Evolutionary conservation across 495 filamentous ascomycete genomes (phyloP), one percentile per base, ranked within the genome.

Genomic region (Penicillium roqueforti): DNA sequence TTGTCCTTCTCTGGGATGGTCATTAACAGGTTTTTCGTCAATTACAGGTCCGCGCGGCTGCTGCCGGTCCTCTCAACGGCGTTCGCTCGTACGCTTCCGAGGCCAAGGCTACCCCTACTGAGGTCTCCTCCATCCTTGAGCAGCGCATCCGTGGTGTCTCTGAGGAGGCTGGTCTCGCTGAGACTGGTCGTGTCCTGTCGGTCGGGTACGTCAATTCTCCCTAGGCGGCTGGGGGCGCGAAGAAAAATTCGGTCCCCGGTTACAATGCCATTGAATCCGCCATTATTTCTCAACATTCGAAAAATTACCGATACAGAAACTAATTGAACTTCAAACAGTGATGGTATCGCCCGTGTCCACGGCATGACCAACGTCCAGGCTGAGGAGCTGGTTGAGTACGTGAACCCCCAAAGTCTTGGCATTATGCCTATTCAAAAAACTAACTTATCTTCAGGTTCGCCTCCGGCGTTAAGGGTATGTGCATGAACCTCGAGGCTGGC

Each of bases 401-500:
- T 88, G 60, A 64, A 51, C 51, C 48, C 39, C 61, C 40, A 58
- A 42, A 58, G 60, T 54, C 57, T 65, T 56, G 60, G 41, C 55
- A 57, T 57, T 51, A 19, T 32, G 52, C 47, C 57, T 40, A 25
- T n/a, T n/a, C n/a, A n/a, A n/a, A 41, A 60, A 59, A 69, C 75
- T 82, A 64, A 77, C 58, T 63, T 66, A 60, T 72, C 47, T 38
- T 58, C 55, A 96, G 93, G 83, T 98, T 98, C 82, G 91, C 93
- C 66, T 98, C 93, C 62, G 93, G 93, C 76, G 93, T 98, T 71
- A 97, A 97, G 85, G 93, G 93, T 75, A 98, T 98, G 93, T 97
- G 95, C 88, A 96, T 98, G 92, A 98, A 98, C 86, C 83, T 98
- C 74, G 93, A 98, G 80, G 93, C 93, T 75, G 93, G 93, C 76